These are phyloP conservation scores for Haematococcus lacustris DNA, from an alignment of 139 green algal genomes.

Conservation along the genomic window DNA sequence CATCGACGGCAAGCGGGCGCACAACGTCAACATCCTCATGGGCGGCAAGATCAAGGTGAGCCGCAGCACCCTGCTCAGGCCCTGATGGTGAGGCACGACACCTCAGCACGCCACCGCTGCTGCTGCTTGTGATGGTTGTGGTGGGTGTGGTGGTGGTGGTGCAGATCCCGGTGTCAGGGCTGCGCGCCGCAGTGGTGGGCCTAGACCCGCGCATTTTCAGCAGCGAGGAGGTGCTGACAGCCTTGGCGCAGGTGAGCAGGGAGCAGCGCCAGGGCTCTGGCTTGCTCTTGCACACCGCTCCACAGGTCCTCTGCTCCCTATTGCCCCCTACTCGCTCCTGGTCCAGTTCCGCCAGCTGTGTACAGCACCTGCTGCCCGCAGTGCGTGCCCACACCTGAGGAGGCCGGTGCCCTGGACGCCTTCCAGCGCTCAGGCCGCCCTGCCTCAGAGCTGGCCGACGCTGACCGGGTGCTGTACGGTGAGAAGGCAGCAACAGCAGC, in stretches of 20 bases:
- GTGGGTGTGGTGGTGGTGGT: no score
- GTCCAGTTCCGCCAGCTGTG: no score
- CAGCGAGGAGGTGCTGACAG: slow-evolving; percentile 22
- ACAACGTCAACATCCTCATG: slow-evolving; percentile 44
- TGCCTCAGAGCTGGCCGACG: slow-evolving; percentile 10
- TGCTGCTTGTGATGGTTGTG: no score
- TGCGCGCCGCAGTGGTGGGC: slow-evolving; percentile 21
- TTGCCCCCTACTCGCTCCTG: no score
- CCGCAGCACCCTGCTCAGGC: neutral
- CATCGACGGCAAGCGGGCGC: slow-evolving; percentile 35
- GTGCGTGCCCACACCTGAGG: slow-evolving; percentile 33
- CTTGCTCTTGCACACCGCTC: no score
- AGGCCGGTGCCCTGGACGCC: slow-evolving; percentile 20
- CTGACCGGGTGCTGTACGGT: slow-evolving; percentile 13
- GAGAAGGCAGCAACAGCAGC: no score
- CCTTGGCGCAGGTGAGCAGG: slow-evolving; percentile 6
- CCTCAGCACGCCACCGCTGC: no score
- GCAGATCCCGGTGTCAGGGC: slow-evolving; percentile 26
- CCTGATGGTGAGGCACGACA: neutral
- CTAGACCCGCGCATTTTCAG: slow-evolving; percentile 24
- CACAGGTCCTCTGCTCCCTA: no score
- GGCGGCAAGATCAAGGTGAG: slow-evolving; percentile 19
- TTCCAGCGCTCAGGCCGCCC: slow-evolving; percentile 16
- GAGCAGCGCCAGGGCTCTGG: slow-evolving; percentile 2
- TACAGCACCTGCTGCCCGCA: slow-evolving; percentile 4